Conservation (phyloP, 768 basidiomycete genomes). For the Trametes coccinea region DNA sequence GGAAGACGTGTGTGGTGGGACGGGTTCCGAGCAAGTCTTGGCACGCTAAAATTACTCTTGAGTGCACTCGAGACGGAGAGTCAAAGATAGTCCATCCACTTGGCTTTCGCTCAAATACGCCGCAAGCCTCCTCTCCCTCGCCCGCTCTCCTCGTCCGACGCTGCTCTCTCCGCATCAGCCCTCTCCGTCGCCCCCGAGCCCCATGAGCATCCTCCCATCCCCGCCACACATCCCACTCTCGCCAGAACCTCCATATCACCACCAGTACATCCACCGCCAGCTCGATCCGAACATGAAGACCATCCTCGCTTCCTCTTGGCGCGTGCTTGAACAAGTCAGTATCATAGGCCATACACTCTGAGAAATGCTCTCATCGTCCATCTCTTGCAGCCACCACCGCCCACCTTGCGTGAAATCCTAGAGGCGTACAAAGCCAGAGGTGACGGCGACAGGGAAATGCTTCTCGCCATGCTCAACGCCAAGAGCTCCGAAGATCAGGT, state of each 20-base stretch:
- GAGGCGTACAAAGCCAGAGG: slow-evolving; percentile 82
- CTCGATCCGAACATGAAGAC: slow-evolving; percentile 28
- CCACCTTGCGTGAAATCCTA: slow-evolving; percentile 82
- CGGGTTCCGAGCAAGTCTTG: slow-evolving; percentile 34
- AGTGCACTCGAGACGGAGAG: slow-evolving; percentile 31
- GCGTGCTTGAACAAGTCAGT: slow-evolving; percentile 47
- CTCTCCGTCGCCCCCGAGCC: neutral
- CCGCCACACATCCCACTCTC: slow-evolving; percentile 27
- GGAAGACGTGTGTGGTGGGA: slow-evolving; percentile 19
- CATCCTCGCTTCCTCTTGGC: slow-evolving; percentile 47
- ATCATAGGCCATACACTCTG: neutral
- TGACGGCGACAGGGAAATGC: slow-evolving; percentile 90
- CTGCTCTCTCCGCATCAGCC: slow-evolving; percentile 20
- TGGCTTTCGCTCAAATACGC: slow-evolving; percentile 44
- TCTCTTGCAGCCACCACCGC: slow-evolving; percentile 65
- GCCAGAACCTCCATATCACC: slow-evolving; percentile 11
- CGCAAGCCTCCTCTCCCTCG: slow-evolving; percentile 18
- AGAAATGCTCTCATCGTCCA: neutral
- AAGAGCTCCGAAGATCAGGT: slow-evolving; percentile 95
- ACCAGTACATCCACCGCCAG: slow-evolving; percentile 10
- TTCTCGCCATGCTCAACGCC: slow-evolving; percentile 87
- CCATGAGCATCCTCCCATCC: slow-evolving; percentile 33
- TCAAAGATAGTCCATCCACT: slow-evolving; percentile 50
- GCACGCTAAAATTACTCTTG: slow-evolving; percentile 43
- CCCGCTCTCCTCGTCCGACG: neutral